These are phyloP conservation scores for Penicillium crystallinum DNA, from an alignment of 495 filamentous ascomycete species.

Conservation along the genomic window DNA sequence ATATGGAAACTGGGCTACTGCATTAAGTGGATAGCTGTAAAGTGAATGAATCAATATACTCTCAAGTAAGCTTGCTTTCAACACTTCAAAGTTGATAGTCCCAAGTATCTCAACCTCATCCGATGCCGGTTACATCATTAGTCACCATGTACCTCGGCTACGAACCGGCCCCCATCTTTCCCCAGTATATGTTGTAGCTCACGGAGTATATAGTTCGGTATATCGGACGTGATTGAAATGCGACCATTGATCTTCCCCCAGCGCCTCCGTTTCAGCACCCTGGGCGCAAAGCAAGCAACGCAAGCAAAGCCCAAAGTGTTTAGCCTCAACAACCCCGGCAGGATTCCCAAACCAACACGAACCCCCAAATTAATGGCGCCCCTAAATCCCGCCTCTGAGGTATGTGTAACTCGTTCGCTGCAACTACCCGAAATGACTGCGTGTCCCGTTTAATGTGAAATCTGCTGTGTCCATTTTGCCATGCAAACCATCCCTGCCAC, in stretches of 20 bases:
- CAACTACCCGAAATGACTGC: conserved; percentile 4
- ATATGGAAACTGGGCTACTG: neutral
- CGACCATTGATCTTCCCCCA: neutral
- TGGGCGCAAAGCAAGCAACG: neutral
- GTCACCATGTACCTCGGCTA: conserved; percentile 8
- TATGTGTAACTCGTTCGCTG: conserved; percentile 17
- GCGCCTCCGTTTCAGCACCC: neutral
- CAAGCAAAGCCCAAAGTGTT: neutral
- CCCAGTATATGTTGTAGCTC: neutral
- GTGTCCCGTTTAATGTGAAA: conserved; percentile 1
- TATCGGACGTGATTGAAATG: neutral
- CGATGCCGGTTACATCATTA: conserved; percentile 2
- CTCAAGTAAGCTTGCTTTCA: too few species aligned
- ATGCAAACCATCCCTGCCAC: conserved; percentile 4
- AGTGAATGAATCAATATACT: neutral
- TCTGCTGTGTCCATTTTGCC: conserved; percentile 7
- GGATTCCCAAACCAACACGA: neutral
- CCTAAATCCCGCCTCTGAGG: conserved; percentile 31
- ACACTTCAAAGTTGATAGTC: too few species aligned
- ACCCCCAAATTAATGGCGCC: conserved; percentile 24
- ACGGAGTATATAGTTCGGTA: neutral
- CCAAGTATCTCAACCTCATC: neutral
- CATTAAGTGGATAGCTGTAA: neutral
- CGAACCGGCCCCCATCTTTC: neutral
- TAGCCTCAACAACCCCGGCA: neutral